These are phyloP conservation scores for Colletotrichum sansevieriae DNA, from an alignment of 2,329 filamentous ascomycete species.

Conservation along the genomic window DNA sequence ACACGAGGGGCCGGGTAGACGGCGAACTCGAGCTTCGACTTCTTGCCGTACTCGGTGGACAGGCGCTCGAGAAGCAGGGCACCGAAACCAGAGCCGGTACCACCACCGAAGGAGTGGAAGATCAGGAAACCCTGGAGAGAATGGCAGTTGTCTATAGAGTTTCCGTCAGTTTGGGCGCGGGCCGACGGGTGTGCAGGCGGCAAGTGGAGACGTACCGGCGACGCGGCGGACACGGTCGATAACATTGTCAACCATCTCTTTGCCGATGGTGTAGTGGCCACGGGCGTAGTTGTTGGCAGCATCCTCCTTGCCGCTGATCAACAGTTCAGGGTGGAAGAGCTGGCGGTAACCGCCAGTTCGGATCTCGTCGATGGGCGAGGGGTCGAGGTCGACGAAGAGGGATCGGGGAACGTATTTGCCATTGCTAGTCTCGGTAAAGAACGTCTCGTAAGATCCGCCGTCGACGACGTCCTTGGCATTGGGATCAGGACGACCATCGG, in stretches of 20 bases:
- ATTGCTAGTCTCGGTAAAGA: constrained; percentile 79
- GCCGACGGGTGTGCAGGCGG: background rate
- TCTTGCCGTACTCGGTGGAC: constrained; percentile 81
- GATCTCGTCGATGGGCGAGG: constrained; percentile 81
- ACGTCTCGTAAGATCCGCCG: constrained; percentile 76
- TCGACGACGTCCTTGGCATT: constrained; percentile 71
- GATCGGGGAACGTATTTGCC: constrained; percentile 81
- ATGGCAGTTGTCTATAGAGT: constrained; percentile 74
- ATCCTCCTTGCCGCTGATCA: constrained; percentile 82
- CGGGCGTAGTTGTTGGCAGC: constrained; percentile 83
- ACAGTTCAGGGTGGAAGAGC: constrained; percentile 79
- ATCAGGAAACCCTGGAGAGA: constrained; percentile 80
- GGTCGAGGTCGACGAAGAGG: constrained; percentile 80
- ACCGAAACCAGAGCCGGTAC: constrained; percentile 80
- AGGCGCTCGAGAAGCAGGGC: constrained; percentile 80
- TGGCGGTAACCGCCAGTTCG: constrained; percentile 76
- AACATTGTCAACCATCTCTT: constrained; percentile 80
- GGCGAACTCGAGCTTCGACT: constrained; percentile 82
- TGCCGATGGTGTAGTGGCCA: constrained; percentile 82
- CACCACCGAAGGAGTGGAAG: constrained; percentile 81
- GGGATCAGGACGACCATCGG: constrained; percentile 74
- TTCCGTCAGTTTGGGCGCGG: constrained; percentile 42
- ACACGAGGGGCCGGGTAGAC: constrained; percentile 79
- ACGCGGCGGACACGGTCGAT: constrained; percentile 79
- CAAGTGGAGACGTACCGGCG: constrained; percentile 64